Base-by-base conservation (phyloP, 192 early-diverging fungal genomes). In the Coemansia umbellata region DNA sequence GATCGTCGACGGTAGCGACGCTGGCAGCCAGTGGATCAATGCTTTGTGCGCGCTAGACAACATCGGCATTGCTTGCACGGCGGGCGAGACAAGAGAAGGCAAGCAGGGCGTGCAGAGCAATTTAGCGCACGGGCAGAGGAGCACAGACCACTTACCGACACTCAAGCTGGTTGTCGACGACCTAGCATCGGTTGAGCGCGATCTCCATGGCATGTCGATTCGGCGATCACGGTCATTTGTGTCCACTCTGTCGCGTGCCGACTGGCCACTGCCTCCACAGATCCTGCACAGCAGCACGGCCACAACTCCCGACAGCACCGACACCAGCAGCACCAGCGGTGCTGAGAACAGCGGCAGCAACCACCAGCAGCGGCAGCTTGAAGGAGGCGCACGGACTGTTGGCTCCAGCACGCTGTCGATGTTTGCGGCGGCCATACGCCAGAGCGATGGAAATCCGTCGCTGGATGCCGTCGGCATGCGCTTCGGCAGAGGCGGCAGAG, bases 191-290 rank as follows among this genome's bases (percentile, higher is more conserved):
- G 24, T 33, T 30, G 43, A 45, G 43, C 43, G 43, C 43, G 24
- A 35, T 2, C 43, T 45, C 13, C 17, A 14, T n/a, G 26, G 43
- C 21, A 14, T 28, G 22, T 49, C 44, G n/a, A 2, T 55, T 17
- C 54, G 64, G 17, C 63, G 60, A 36, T 62, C 64, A 2, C 55
- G 52, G 6, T 74, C 71, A n/a, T 62, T 59, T n/a, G 58, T 54
- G n/a, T 66, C 64, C 9, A 55, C 45, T 1, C 37, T 74, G 14
- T 66, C 70, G 42, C 56, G 59, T 5, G 47, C 51, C 17, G 63
- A 74, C 14, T 74, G 70, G 70, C 70, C 70, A 4, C 28, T 74
- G 45, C 70, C 70, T 24, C 70, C 63, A n/a, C n/a, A n/a, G 1
- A 56, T 18, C 14, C 14, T 56, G 32, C 54, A 42, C 21, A 23